Evolutionary conservation across 176 grass and related monocot genomes (phyloP), one percentile per base, ranked within the genome.

Genomic region (Carex cristatella): DNA sequence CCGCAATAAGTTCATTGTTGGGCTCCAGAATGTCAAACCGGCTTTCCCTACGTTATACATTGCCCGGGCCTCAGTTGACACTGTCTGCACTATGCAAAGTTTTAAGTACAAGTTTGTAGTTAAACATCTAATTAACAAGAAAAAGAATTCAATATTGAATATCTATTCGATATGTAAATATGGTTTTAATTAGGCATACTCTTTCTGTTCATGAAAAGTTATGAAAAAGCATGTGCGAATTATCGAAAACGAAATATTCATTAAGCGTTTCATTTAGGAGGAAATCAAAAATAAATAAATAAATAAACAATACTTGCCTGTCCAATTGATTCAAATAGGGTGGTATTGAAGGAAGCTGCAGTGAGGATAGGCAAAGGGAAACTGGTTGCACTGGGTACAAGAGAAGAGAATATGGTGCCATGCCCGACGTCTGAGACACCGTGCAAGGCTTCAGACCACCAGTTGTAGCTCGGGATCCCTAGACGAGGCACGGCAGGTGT

Each of bases 361-460:
- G 91, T 95, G 82, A 91, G 85, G 79, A 98, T 90, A 46, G 91
- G 91, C 86, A 93, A 87, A 10, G 93, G 95, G 75, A 98, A 98
- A 86, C 95, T 98, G 79, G 95, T 98, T 65, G 95, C 95, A 65
- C 27, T 87, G 3, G 92, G 93, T 5, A 98, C 86, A 0, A 93
- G 88, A 81, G 73, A 8, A 48, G 91, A 87, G 91, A 98, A 98
- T 4, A 32, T 14, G 0, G 92, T 93, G 8, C 95, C 95, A 2
- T 87, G 93, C 0, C 95, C 91, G 2, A 94, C 84, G 63, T 87
- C 91, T 60, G 95, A 98, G 1, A 98, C 95, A 9, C 95, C 95
- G 88, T 98, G 95, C 33, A 98, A 87, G 65, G 95, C 92, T 92
- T 98, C 95, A 0, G 93, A 93, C 95, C 95, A 98, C 95, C 95